Evolutionary conservation across 441 rosid genomes (phyloP).

Genomic region (Bruguiera hainesii): DNA sequence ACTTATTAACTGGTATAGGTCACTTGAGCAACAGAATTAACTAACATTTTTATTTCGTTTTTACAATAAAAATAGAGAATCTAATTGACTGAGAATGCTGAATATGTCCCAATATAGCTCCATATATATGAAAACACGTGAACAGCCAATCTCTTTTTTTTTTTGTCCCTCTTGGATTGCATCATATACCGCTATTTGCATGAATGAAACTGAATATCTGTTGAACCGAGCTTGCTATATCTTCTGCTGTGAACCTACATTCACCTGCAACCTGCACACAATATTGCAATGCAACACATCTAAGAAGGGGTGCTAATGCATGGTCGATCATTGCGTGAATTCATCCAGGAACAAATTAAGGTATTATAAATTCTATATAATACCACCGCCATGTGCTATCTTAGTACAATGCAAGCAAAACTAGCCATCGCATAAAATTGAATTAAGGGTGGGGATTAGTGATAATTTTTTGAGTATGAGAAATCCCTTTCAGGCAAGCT

Average conservation of each 20-base stretch:
- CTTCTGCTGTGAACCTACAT: conserved; percentile 74
- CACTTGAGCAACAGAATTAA: too few species aligned
- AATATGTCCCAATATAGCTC: too few species aligned
- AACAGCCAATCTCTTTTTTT: conserved; percentile 3
- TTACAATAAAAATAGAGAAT: too few species aligned
- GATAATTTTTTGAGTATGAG: not conserved
- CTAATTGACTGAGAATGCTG: too few species aligned
- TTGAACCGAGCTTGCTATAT: conserved; percentile 85
- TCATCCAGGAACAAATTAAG: not conserved
- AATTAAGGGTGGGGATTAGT: not conserved
- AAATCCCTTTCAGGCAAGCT: too few species aligned
- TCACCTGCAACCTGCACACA: conserved; percentile 61
- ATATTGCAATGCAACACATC: not conserved
- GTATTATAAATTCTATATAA: too few species aligned
- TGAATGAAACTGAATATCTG: conserved; percentile 85
- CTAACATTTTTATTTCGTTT: too few species aligned
- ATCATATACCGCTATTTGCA: conserved; percentile 49
- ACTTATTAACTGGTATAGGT: too few species aligned
- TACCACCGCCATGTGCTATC: too few species aligned
- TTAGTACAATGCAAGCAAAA: too few species aligned
- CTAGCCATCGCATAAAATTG: not conserved
- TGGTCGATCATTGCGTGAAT: not conserved
- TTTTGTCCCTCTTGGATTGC: conserved; percentile 18
- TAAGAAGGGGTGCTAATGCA: not conserved
- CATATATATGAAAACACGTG: not conserved